phyloP scores from a whole-genome alignment of 2,329 filamentous ascomycete genomes.

The Ophiostoma perfectum region DNA sequence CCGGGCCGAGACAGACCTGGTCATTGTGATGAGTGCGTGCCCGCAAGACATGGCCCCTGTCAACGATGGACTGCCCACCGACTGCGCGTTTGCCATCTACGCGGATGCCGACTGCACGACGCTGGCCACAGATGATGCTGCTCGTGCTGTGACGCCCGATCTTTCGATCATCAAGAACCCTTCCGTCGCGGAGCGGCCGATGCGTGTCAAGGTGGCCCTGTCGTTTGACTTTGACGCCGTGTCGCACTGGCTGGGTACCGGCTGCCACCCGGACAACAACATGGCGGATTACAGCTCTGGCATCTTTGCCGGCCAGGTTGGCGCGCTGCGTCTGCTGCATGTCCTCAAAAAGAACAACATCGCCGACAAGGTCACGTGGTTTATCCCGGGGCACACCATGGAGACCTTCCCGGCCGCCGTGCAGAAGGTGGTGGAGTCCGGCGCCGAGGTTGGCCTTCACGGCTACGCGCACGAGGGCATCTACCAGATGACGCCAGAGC shows the following conservation, averaged over 20 bases:
- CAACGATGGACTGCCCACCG: constrained; percentile 35
- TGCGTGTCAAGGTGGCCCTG: constrained; percentile 29
- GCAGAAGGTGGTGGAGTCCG: constrained; percentile 40
- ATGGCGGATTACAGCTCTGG: constrained; percentile 46
- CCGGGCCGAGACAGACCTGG: constrained; percentile 34
- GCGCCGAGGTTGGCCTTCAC: constrained; percentile 45
- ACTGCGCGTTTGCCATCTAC: constrained; percentile 30
- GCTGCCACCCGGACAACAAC: constrained; percentile 44
- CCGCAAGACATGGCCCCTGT: constrained; percentile 38
- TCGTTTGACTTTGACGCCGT: constrained; percentile 49
- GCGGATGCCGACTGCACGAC: constrained; percentile 2
- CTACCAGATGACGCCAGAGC: constrained; percentile 59
- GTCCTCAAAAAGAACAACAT: constrained; percentile 55
- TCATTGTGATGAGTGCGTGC: constrained; percentile 40
- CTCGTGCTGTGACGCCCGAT: background rate
- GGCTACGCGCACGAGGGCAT: constrained; percentile 34
- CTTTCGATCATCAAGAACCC: background rate
- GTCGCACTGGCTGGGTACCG: constrained; percentile 49
- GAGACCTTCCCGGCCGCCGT: constrained; percentile 45
- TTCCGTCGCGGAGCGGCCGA: background rate
- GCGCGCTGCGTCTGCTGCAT: constrained; percentile 59
- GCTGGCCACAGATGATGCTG: background rate
- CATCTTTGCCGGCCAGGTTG: constrained; percentile 45
- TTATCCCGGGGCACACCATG: constrained; percentile 44
- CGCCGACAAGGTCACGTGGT: constrained; percentile 49